Conservation (phyloP, 2,329 filamentous ascomycete genomes). For the Stachybotrys chartarum region DNA sequence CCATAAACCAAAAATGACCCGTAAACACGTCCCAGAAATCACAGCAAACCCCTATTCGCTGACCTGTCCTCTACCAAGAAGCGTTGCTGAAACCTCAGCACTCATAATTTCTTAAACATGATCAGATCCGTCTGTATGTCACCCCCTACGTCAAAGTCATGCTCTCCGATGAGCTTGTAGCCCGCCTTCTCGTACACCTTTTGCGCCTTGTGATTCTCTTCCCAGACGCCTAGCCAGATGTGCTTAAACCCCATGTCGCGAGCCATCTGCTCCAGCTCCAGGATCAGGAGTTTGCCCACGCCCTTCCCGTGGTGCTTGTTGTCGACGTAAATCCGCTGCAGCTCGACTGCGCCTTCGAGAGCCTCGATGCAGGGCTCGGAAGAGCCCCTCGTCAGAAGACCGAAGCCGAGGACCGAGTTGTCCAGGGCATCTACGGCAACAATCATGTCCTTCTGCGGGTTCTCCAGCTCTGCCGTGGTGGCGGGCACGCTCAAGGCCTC, state of each 20-base stretch:
- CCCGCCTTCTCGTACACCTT: constrained; percentile 33
- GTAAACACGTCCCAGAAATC: too few relatives aligned
- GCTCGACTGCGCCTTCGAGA: constrained; percentile 23
- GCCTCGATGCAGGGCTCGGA: constrained; percentile 29
- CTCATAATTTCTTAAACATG: constrained; percentile 23
- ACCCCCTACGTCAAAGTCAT: constrained; percentile 33
- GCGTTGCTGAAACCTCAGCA: not conserved
- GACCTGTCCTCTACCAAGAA: not conserved
- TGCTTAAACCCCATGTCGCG: constrained; percentile 25
- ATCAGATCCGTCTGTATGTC: constrained; percentile 35
- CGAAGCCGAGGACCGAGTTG: constrained; percentile 29
- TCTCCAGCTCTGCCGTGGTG: constrained; percentile 12
- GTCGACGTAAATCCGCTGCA: constrained; percentile 36
- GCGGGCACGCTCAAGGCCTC: constrained; percentile 28
- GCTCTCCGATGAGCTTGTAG: constrained; percentile 28
- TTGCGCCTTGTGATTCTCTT: constrained; percentile 32
- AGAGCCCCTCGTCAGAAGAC: constrained; percentile 26
- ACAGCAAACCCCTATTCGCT: not conserved
- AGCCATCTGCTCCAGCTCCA: constrained; percentile 22
- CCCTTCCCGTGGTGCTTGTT: constrained; percentile 26
- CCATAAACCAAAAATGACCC: too few relatives aligned
- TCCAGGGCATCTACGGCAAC: constrained; percentile 10
- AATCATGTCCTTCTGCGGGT: constrained; percentile 17
- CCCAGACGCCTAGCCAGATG: constrained; percentile 41
- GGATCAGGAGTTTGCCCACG: constrained; percentile 25